Conservation (phyloP, 108 stramenopile genomes). For the Nitzschia palea region DNA sequence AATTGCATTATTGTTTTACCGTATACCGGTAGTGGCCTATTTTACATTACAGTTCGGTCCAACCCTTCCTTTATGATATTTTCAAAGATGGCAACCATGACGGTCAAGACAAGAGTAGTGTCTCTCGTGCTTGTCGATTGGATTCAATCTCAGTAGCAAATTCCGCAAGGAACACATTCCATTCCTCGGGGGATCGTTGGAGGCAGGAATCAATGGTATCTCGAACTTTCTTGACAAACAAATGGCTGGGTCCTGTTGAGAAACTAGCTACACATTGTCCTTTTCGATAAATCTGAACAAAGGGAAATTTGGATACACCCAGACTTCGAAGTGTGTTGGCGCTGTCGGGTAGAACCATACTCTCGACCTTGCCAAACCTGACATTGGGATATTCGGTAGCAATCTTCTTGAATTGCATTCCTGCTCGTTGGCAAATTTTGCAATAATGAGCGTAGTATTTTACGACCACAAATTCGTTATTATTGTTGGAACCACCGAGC, state of each 20-base stretch:
- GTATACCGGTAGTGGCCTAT: too few species aligned
- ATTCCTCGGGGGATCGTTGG: slow-evolving; percentile 18
- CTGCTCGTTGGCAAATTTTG: slow-evolving; percentile 37
- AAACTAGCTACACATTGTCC: slow-evolving; percentile 40
- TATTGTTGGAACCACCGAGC: background rate
- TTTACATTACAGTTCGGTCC: too few species aligned
- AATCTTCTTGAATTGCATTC: slow-evolving; percentile 16
- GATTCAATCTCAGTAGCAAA: slow-evolving; percentile 21
- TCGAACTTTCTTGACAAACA: slow-evolving; percentile 23
- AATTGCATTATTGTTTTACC: too few species aligned
- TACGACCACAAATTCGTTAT: slow-evolving; percentile 3
- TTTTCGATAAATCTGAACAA: slow-evolving; percentile 37
- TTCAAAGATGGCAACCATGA: too few species aligned
- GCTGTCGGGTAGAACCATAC: slow-evolving; percentile 8
- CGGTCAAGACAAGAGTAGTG: too few species aligned
- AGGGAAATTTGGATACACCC: slow-evolving; percentile 39
- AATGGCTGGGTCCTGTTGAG: slow-evolving; percentile 24
- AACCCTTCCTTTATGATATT: too few species aligned
- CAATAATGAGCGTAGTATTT: slow-evolving; percentile 32
- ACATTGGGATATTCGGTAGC: slow-evolving; percentile 16
- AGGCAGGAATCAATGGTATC: slow-evolving; percentile 24
- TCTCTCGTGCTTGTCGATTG: background rate
- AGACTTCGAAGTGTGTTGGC: slow-evolving; percentile 12
- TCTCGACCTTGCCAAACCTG: slow-evolving; percentile 12
- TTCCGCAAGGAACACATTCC: slow-evolving; percentile 25